Conservation (phyloP, 176 grass and related monocot genomes). For the Oryza nivara region DNA sequence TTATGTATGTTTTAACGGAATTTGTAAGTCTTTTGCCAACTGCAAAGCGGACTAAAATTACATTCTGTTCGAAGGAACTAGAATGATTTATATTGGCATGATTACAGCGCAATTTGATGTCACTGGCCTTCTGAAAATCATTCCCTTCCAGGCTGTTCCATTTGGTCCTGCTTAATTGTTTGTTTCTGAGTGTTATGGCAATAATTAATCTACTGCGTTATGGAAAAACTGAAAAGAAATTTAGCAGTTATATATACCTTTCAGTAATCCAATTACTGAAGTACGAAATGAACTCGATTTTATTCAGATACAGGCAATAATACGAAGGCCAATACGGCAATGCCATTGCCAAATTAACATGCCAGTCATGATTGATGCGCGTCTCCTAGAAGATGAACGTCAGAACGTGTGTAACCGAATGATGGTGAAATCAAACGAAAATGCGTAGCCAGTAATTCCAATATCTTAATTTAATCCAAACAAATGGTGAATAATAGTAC, state of each 20-base stretch:
- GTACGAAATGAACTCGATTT: not conserved
- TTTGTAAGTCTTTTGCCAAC: not conserved
- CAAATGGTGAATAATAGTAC: conserved; percentile 46
- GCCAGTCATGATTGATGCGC: not conserved
- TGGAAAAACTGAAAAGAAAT: not conserved
- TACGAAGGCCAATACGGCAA: not conserved
- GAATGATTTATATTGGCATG: not conserved
- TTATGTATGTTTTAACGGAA: not conserved
- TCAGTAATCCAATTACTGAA: not conserved
- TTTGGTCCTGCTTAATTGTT: not conserved
- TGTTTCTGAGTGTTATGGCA: not conserved
- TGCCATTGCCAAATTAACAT: not conserved
- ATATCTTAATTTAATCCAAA: conserved; percentile 40
- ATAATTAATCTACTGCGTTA: not conserved
- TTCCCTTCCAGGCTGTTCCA: not conserved
- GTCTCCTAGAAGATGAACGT: not conserved
- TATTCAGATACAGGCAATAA: not conserved
- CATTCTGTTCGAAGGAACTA: not conserved
- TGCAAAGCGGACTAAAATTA: not conserved
- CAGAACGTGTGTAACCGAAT: not conserved
- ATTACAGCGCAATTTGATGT: not conserved
- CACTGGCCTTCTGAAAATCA: not conserved
- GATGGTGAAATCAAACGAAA: not conserved
- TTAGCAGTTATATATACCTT: not conserved
- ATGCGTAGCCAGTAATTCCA: not conserved